These are phyloP conservation scores for Pythium myriotylum DNA, from an alignment of 352 stramenopile genomes.

Conservation along the genomic window DNA sequence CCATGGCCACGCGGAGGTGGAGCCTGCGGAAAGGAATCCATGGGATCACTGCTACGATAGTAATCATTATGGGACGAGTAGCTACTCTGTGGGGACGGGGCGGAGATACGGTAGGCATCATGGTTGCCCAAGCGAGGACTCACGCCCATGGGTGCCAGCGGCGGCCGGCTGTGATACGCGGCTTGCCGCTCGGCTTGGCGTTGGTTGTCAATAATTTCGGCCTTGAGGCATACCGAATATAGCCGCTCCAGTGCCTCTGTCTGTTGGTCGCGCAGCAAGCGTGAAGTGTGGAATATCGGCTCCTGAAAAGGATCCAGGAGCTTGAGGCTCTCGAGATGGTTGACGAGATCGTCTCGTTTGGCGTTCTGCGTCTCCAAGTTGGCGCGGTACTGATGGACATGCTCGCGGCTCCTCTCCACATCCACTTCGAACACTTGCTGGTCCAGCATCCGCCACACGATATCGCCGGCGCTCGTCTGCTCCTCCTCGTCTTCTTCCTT, in stretches of 20 bases:
- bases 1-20: neutral
- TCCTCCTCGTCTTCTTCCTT: slow-evolving; percentile 25
- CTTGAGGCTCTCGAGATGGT: slow-evolving; percentile 46
- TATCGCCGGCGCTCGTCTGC: slow-evolving; percentile 40
- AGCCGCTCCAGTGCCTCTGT: slow-evolving; percentile 49
- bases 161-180: slow-evolving; percentile 24
- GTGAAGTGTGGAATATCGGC: slow-evolving; percentile 30
- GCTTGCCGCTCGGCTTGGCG: slow-evolving; percentile 52
- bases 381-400: slow-evolving; percentile 79
- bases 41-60: slow-evolving; percentile 26
- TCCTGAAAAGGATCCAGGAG: slow-evolving; percentile 55
- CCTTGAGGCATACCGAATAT: slow-evolving; percentile 56
- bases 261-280: slow-evolving; percentile 44
- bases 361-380: slow-evolving; percentile 67
- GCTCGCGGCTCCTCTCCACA: slow-evolving; percentile 62
- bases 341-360: slow-evolving; percentile 64
- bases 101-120: slow-evolving; percentile 1
- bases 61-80: slow-evolving; percentile 25
- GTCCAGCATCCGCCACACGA: slow-evolving; percentile 76
- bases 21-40: slow-evolving; percentile 18
- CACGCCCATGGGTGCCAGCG: slow-evolving; percentile 18
- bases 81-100: slow-evolving; percentile 11
- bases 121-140: neutral
- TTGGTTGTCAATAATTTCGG: slow-evolving; percentile 54
- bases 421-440: slow-evolving; percentile 82